Evolutionary conservation across 106 monocot genomes (phyloP).

Genomic region (Apostasia ramifera): DNA sequence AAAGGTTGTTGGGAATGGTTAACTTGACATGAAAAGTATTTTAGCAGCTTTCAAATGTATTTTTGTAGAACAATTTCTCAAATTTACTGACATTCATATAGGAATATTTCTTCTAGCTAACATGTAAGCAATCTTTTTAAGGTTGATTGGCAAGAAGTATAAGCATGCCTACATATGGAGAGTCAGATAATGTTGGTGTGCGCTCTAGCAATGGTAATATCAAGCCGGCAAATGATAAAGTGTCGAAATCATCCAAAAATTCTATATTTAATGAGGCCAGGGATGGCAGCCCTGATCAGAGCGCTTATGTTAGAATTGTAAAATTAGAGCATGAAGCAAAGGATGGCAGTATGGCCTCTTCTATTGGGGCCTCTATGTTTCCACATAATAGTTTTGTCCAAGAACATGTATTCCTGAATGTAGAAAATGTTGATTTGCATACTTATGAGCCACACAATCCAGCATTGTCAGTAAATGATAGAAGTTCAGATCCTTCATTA

Average conservation of each 20-base stretch:
- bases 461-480: conserved; percentile 2
- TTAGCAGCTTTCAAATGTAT: background rate
- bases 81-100: background rate
- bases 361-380: conserved; percentile 5
- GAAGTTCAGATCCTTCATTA: conserved; percentile 9
- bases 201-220: conserved; percentile 6
- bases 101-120: background rate
- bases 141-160: conserved; percentile 24
- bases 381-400: conserved; percentile 9
- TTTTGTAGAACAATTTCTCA: background rate
- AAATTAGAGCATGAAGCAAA: conserved; percentile 9
- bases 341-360: background rate
- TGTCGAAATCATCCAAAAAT: conserved; percentile 1
- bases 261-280: conserved; percentile 7
- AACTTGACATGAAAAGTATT: background rate
- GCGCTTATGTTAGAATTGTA: conserved; percentile 11
- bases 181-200: conserved; percentile 19
- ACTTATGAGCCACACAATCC: conserved; percentile 4
- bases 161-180: conserved; percentile 9
- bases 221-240: conserved; percentile 1
- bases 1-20: background rate
- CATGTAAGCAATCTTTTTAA: background rate
- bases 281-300: conserved; percentile 3
- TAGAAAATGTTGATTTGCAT: conserved; percentile 13
- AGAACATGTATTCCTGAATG: conserved; percentile 16